Evolutionary conservation across 2,329 filamentous ascomycete genomes (phyloP), one percentile per base, ranked within the genome.

Genomic region (Ascochyta rabiei): DNA sequence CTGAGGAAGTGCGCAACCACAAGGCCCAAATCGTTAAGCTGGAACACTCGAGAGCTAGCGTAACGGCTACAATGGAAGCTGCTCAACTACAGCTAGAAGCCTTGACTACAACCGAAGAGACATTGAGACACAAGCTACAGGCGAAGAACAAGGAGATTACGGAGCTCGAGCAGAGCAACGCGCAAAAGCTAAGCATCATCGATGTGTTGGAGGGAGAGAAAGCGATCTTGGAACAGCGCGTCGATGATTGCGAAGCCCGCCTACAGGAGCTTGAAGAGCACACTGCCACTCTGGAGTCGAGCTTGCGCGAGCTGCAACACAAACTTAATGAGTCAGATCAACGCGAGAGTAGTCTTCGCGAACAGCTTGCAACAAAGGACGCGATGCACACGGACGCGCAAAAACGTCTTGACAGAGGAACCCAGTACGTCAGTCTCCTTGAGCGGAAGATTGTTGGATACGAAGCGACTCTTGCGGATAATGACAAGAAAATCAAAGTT

Each of bases 1-100:
- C 69, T 31, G 60, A 67, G 24, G 66, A 74, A 33, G 66, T 73
- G 2, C 48, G 48, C 12, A 62, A 51, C 7, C 67, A 74, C n/a
- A 67, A 71, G 55, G 52, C 59, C 3, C 69, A 70, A 10, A 70
- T 75, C 24, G 53, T 58, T 18, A 43, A 61, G 13, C 50, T 75
- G 33, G 68, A 74, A 47, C 61, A 59, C 13, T 71, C 71, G 5
- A 67, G 63, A 34, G 53, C 49, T 9, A 45, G 53, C 2, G 51
- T 71, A 1, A 64, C 70, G 19, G 57, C 65, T 26, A 62, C 55
- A 1, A 47, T 76, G 3, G 52, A 62, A 13, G 47, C 57, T 7
- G 68, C 67, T 0, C 65, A 68, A 31, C 37, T 50, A 26, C 64
- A 69, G 6, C 56, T 75, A 4, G 51, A 59, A 2, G 49, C 56